Base-by-base conservation (phyloP, 169 alveolate genomes). In the Perkinsus marinus region DNA sequence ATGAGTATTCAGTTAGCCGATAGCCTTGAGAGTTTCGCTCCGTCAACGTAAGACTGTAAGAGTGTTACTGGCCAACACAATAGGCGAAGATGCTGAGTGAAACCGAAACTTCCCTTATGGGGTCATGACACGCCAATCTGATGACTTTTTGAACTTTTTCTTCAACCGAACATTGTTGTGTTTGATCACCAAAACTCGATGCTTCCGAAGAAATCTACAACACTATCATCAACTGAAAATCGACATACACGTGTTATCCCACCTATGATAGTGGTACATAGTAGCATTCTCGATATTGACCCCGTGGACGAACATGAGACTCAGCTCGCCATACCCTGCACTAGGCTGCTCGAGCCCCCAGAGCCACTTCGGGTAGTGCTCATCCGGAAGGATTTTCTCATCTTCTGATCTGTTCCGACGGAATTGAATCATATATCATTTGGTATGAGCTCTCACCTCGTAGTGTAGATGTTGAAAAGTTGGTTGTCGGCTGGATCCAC, bases 301-400 rank as follows among this genome's bases (percentile, higher is more conserved):
- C 6, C 91, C 91, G 69, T 90, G 57, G 69, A 90, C 57, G 69
- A 90, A 90, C 91, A 90, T 90, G 26, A 90, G 69, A 17, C 47
- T 34, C 39, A 90, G 69, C 69, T 90, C 91, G 69, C 91, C 91
- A 39, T 90, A 90, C 13, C 69, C 57, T 0, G 91, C 79, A 26
- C 68, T 39, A 0, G 91, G 69, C 69, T 39, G 39, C 39, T 90
- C 69, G 41, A 90, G 39, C 2, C 19, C 19, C 91, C 91, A 90
- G 43, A 90, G 91, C 91, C 91, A 90, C 39, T 89, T 89, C 36
- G 91, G 91, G 46, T 90, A 90, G 6, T 36, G 34, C 69, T 39
- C 91, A 37, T 90, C 91, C 41, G 68, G 41, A 17, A 37, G 68
- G 0, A 90, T 43, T 39, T 90, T 37, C 10, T 39, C 91, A 37